A percentile compares a stretch with the other conserved stretches of the same genome.
These are phyloP conservation scores for Penicillium polonicum DNA, from an alignment of 2,329 filamentous ascomycete genomes.

Conservation along the genomic window DNA sequence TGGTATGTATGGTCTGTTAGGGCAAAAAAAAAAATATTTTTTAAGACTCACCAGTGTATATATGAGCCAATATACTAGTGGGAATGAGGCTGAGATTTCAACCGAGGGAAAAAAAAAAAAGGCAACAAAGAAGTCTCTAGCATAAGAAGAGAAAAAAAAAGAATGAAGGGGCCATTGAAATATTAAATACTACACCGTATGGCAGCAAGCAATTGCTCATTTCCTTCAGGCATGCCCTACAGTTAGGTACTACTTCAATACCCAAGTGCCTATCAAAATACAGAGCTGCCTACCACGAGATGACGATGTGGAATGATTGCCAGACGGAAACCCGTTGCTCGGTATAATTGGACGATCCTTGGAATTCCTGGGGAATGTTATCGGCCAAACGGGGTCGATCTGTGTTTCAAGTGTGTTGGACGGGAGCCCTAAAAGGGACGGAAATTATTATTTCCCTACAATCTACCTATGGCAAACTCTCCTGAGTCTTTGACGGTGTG, in stretches of 20 bases:
- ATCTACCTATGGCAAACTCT: slow-evolving; percentile 5
- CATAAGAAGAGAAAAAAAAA: not conserved
- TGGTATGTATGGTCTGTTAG: not conserved
- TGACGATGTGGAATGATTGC: slow-evolving; percentile 27
- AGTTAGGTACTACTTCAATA: slow-evolving; percentile 12
- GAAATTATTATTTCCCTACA: not conserved
- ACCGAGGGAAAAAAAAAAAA: not conserved
- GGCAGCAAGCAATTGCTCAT: slow-evolving; percentile 3
- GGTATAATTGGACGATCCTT: slow-evolving; percentile 25
- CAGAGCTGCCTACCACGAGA: slow-evolving; percentile 14
- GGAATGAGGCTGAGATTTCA: slow-evolving; percentile 18
- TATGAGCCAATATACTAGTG: not conserved
- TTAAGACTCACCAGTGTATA: not conserved
- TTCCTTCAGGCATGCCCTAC: slow-evolving; percentile 10
- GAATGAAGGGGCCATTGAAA: not conserved
- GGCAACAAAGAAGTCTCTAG: not conserved
- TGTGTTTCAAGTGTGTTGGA: slow-evolving; percentile 25
- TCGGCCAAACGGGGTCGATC: slow-evolving; percentile 25
- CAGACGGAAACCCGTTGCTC: slow-evolving; percentile 12
- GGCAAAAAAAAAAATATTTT: not conserved
- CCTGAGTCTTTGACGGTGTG: not conserved
- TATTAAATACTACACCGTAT: slow-evolving; percentile 9
- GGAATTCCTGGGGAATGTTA: slow-evolving; percentile 27
- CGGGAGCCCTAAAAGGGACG: slow-evolving; percentile 11
- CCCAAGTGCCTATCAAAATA: slow-evolving; percentile 19